Conservation (phyloP, 257 asterid species). For the Solanum okadae region DNA sequence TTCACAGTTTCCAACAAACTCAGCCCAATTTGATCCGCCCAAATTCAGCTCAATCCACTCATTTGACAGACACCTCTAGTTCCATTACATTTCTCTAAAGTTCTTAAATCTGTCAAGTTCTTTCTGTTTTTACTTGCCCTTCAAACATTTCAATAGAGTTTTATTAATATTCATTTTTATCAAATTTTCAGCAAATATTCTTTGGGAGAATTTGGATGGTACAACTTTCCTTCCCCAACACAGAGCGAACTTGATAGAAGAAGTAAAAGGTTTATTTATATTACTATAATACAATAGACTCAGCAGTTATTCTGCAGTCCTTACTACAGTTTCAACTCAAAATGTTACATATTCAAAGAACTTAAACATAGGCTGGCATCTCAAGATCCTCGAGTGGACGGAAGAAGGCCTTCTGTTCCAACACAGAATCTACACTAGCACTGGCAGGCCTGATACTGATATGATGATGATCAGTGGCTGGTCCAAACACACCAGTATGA, state of each 20-base stretch:
- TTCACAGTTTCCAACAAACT: too few species aligned
- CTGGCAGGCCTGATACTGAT: neutral
- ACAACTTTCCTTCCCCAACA: neutral
- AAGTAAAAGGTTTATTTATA: neutral
- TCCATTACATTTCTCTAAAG: neutral
- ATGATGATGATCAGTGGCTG: slow-evolving; percentile 30
- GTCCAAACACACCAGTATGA: slow-evolving; percentile 83
- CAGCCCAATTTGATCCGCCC: neutral
- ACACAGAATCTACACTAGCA: slow-evolving; percentile 30
- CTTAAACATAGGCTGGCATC: slow-evolving; percentile 24
- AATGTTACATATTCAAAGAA: neutral
- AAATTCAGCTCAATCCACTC: neutral
- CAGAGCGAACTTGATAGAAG: neutral
- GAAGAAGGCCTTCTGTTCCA: slow-evolving; percentile 85
- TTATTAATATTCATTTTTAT: neutral
- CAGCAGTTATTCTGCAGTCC: neutral
- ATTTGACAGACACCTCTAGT: too few species aligned
- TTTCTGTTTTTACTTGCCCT: neutral
- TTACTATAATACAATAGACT: neutral
- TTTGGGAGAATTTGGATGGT: neutral
- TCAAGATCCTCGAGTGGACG: slow-evolving; percentile 83
- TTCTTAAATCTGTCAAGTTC: neutral
- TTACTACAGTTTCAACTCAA: neutral
- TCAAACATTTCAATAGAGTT: neutral
- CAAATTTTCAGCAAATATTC: neutral